A percentile compares a stretch with the other conserved stretches of the same genome.
Evolutionary conservation across 257 asterid species (phyloP).

Genomic region (Solanum chmielewskii): DNA sequence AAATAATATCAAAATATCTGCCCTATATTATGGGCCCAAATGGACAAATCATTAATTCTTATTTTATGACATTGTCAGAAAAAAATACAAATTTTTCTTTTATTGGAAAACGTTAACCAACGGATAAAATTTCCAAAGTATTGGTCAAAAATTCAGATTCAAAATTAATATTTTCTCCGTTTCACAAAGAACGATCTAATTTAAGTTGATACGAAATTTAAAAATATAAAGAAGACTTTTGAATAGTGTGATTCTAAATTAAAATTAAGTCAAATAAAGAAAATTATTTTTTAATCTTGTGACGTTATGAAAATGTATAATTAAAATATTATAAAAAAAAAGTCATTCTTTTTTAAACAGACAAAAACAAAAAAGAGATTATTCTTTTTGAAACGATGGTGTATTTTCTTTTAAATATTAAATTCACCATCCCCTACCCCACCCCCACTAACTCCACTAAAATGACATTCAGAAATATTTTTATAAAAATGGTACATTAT

Average conservation of each 20-base stretch:
- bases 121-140: not conserved
- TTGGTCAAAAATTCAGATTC: not conserved
- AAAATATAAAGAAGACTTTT: too few species aligned
- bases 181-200: accelerated
- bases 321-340: too few species aligned
- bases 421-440: not conserved
- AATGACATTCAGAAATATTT: not conserved
- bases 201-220: too few species aligned
- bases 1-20: not conserved
- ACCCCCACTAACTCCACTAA: not conserved
- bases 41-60: not conserved
- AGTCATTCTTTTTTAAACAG: too few species aligned
- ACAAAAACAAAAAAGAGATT: too few species aligned
- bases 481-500: not conserved
- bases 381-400: too few species aligned
- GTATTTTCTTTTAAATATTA: not conserved
- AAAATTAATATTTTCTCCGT: not conserved
- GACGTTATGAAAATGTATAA: too few species aligned
- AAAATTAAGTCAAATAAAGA: too few species aligned
- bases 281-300: too few species aligned
- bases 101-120: not conserved
- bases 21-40: not conserved
- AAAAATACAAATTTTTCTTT: not conserved
- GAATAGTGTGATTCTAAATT: too few species aligned
- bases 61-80: not conserved